A percentile compares a stretch with the other conserved stretches of the same genome.
phyloP scores from a whole-genome alignment of 164 flowering plant genomes.

The Hamamelis virginiana region DNA sequence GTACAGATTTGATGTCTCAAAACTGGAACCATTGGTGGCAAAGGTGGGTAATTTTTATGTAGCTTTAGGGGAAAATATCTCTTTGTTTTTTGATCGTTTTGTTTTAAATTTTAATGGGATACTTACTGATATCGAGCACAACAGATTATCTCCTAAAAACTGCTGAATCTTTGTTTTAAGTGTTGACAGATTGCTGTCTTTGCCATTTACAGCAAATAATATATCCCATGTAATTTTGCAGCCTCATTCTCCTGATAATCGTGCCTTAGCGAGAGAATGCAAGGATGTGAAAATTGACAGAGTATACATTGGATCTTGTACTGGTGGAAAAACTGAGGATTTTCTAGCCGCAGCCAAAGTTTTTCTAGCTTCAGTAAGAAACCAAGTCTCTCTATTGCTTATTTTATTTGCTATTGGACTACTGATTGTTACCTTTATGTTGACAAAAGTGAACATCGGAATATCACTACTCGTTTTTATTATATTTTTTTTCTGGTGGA shows the following conservation, averaged over 20 bases:
- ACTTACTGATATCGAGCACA: neutral
- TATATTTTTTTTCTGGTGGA: neutral
- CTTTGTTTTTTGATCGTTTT: neutral
- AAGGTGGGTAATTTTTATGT: constrained; percentile 52
- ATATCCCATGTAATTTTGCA: constrained; percentile 33
- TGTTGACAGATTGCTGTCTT: neutral
- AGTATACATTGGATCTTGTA: constrained; percentile 98
- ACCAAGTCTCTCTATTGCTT: neutral
- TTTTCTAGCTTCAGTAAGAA: constrained; percentile 79
- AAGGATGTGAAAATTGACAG: constrained; percentile 96
- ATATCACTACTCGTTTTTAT: neutral
- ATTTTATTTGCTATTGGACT: neutral
- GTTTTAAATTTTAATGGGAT: neutral
- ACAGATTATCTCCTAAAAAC: neutral
- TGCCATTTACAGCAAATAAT: neutral
- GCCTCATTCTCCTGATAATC: constrained; percentile 99
- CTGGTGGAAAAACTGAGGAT: constrained; percentile 99
- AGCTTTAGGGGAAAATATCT: neutral
- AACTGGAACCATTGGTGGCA: constrained; percentile 94
- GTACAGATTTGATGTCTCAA: constrained; percentile 84
- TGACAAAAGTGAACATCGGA: neutral
- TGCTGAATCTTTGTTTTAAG: neutral
- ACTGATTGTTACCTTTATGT: neutral
- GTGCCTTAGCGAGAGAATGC: constrained; percentile 96
- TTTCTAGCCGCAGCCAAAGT: constrained; percentile 94